Evolutionary conservation across 352 stramenopile genomes (phyloP).

Genomic region (Phytopythium helicoides): DNA sequence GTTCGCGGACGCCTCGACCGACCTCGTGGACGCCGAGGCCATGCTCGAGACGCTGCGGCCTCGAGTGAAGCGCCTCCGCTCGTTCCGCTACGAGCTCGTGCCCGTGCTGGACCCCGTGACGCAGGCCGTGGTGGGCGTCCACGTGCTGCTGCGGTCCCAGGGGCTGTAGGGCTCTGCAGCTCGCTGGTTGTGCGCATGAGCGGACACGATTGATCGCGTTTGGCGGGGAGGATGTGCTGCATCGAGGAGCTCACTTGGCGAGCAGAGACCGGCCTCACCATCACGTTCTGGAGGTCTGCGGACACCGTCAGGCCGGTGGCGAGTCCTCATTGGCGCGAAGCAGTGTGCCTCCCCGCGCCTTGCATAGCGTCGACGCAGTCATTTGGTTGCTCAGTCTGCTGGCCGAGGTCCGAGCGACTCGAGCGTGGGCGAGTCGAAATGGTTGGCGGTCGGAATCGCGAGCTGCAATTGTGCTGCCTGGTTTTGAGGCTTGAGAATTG

Average conservation of each 20-base stretch:
- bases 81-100: constrained; percentile 50
- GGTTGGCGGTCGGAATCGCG: no score
- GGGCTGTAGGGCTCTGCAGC: constrained; percentile 8
- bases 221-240: background rate
- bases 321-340: constrained; percentile 4
- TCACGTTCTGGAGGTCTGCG: no score
- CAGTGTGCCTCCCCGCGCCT: background rate
- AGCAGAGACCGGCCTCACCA: background rate
- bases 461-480: no score
- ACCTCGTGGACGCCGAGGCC: constrained; percentile 34
- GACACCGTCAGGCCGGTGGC: background rate
- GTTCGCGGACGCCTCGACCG: constrained; percentile 37
- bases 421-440: no score
- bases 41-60: constrained; percentile 36
- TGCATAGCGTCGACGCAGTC: background rate
- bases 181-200: background rate
- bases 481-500: no score
- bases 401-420: no score
- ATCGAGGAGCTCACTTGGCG: background rate
- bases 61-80: constrained; percentile 24
- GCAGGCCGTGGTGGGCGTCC: constrained; percentile 49
- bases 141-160: constrained; percentile 30
- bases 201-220: background rate
- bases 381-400: background rate
- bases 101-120: constrained; percentile 54